Evolutionary conservation across 2,329 filamentous ascomycete genomes (phyloP).

Genomic region (Akanthomyces uredinophilus): DNA sequence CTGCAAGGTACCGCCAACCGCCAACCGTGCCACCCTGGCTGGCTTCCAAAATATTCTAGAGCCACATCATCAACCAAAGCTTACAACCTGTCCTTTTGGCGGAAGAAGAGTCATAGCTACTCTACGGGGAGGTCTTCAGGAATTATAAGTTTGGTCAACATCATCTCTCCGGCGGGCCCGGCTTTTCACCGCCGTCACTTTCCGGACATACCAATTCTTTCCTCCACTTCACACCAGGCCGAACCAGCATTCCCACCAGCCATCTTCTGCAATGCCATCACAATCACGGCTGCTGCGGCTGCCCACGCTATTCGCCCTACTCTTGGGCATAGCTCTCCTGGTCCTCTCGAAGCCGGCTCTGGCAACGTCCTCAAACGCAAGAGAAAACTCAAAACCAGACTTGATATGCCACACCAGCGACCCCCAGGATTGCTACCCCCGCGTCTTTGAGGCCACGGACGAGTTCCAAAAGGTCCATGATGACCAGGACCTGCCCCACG

Average conservation of each 20-base stretch:
- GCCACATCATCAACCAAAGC: constrained; percentile 3
- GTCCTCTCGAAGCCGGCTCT: background rate
- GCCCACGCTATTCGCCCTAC: background rate
- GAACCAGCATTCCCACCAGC: constrained; percentile 1
- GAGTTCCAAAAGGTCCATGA: constrained; percentile 59
- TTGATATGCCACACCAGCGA: constrained; percentile 61
- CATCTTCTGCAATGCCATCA: constrained; percentile 11
- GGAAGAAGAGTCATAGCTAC: constrained; percentile 3
- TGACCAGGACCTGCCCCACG: constrained; percentile 60
- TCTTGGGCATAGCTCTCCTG: background rate
- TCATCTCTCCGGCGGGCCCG: background rate
- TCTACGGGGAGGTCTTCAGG: background rate
- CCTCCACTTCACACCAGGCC: background rate
- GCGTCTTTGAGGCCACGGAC: constrained; percentile 57
- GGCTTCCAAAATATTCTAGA: constrained; percentile 8
- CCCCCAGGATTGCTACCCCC: constrained; percentile 59
- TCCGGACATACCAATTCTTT: background rate
- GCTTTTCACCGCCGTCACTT: background rate
- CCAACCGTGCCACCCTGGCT: too few relatives aligned
- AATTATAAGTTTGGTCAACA: background rate
- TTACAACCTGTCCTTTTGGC: constrained; percentile 13
- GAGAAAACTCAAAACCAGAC: constrained; percentile 29
- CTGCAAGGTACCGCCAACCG: background rate
- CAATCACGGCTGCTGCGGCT: constrained; percentile 1
- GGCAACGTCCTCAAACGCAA: background rate